Conservation (phyloP, 2,329 filamentous ascomycete species). For the Corniculantispora saksenae region DNA sequence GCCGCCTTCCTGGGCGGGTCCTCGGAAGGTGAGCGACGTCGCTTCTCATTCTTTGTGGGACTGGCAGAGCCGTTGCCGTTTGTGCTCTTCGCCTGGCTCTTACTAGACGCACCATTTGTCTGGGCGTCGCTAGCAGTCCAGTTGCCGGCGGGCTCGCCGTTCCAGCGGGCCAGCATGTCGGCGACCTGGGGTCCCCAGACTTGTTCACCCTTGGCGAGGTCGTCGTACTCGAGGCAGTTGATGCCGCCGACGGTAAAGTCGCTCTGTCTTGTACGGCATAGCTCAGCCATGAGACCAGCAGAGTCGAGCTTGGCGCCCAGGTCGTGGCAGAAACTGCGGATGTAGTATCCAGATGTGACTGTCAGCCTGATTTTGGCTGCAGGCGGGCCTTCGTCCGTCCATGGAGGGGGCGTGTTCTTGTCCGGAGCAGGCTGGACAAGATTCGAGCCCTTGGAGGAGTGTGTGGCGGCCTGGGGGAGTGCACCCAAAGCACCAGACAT, state of each 20-base stretch:
- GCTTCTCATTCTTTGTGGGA: conserved; percentile 30
- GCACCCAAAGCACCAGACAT: conserved; percentile 61
- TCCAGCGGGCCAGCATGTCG: conserved; percentile 48
- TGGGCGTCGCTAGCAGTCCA: conserved; percentile 26
- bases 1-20: conserved; percentile 33
- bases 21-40: conserved; percentile 31
- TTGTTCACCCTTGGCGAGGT: conserved; percentile 73
- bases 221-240: conserved; percentile 77
- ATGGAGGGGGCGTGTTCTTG: conserved; percentile 53
- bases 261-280: conserved; percentile 78
- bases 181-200: conserved; percentile 78
- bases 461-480: conserved; percentile 44
- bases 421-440: conserved; percentile 52
- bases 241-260: conserved; percentile 70
- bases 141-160: conserved; percentile 32
- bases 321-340: conserved; percentile 90
- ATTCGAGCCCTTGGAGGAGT: conserved; percentile 48
- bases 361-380: conserved; percentile 86
- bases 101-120: conserved; percentile 19
- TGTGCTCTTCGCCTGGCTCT: conserved; percentile 12
- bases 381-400: conserved; percentile 65
- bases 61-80: conserved; percentile 16
- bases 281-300: conserved; percentile 80
- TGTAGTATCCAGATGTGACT: conserved; percentile 94
- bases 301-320: conserved; percentile 80